Conservation (phyloP, 1,139 yeast genomes). For the Arxiozyma bovina region DNA sequence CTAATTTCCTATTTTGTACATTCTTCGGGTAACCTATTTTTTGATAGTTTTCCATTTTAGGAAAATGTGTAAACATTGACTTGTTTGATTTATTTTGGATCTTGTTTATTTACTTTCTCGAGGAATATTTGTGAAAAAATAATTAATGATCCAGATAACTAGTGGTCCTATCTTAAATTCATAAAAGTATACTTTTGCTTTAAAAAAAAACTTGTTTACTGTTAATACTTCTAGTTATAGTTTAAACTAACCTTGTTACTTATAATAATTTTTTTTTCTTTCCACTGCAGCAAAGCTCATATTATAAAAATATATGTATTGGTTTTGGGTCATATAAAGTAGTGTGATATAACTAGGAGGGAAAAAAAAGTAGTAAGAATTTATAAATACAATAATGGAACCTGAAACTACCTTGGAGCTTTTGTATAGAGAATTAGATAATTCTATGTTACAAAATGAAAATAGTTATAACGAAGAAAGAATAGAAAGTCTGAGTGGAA, state of each 20-base stretch:
- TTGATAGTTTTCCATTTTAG: neutral
- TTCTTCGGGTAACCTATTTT: neutral
- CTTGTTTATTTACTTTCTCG: neutral
- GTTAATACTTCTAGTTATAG: neutral
- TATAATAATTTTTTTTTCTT: too few relatives aligned
- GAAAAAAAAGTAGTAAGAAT: too few relatives aligned
- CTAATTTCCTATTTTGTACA: neutral
- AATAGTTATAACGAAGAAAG: neutral
- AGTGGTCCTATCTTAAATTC: neutral
- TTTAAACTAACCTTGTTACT: neutral
- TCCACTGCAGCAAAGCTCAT: too few relatives aligned
- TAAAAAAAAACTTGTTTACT: neutral
- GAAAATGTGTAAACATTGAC: neutral
- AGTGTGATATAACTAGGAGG: too few relatives aligned
- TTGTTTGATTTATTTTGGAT: neutral
- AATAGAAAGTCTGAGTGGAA: neutral
- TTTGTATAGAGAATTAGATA: slow-evolving; percentile 3
- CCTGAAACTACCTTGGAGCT: slow-evolving; percentile 15
- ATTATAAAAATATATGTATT: too few relatives aligned
- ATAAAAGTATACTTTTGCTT: neutral
- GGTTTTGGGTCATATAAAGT: too few relatives aligned
- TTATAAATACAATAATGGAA: slow-evolving; percentile 4
- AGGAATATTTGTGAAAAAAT: neutral
- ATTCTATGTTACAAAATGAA: slow-evolving; percentile 4
- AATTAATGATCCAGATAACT: too few relatives aligned